These are phyloP conservation scores for Phytophthora europaea DNA, from an alignment of 352 stramenopile genomes.

Conservation along the genomic window DNA sequence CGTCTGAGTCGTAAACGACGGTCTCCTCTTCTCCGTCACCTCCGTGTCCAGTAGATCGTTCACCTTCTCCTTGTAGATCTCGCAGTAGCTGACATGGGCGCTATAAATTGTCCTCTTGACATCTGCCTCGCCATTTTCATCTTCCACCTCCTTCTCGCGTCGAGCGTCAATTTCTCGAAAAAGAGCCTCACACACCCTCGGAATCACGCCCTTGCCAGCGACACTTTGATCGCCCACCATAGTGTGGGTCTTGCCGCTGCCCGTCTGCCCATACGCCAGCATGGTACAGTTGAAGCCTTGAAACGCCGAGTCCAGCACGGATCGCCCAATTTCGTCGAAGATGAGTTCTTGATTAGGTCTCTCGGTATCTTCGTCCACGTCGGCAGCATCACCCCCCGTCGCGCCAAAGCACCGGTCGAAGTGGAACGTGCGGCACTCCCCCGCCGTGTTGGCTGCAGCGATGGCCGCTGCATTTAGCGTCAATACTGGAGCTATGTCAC, in stretches of 20 bases:
- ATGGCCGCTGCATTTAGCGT: slow-evolving; percentile 45
- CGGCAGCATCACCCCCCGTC: slow-evolving; percentile 16
- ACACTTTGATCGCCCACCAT: slow-evolving; percentile 82
- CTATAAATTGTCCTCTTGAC: slow-evolving; percentile 55
- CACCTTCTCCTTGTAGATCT: slow-evolving; percentile 92
- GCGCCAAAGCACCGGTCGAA: slow-evolving; percentile 83
- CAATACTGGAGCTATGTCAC: slow-evolving; percentile 18
- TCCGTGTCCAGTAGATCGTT: slow-evolving; percentile 79
- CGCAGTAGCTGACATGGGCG: slow-evolving; percentile 76
- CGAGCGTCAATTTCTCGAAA: slow-evolving; percentile 74
- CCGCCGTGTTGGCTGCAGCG: slow-evolving; percentile 43
- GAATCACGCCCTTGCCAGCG: slow-evolving; percentile 77
- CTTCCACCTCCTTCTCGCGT: slow-evolving; percentile 33
- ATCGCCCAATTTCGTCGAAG: slow-evolving; percentile 80
- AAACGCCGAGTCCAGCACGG: slow-evolving; percentile 80
- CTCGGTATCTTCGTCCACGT: slow-evolving; percentile 51
- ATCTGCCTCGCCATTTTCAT: slow-evolving; percentile 11
- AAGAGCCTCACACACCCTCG: slow-evolving; percentile 81
- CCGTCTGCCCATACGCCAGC: slow-evolving; percentile 86
- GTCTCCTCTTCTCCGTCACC: slow-evolving; percentile 26
- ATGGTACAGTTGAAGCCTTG: slow-evolving; percentile 89
- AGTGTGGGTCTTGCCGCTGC: slow-evolving; percentile 86
- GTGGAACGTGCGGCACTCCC: slow-evolving; percentile 75
- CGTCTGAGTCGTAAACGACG: slow-evolving; percentile 41
- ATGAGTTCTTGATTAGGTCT: slow-evolving; percentile 76